Base-by-base conservation (phyloP, 371 early-diverging fungal genomes). In the Batkoa obscura region DNA sequence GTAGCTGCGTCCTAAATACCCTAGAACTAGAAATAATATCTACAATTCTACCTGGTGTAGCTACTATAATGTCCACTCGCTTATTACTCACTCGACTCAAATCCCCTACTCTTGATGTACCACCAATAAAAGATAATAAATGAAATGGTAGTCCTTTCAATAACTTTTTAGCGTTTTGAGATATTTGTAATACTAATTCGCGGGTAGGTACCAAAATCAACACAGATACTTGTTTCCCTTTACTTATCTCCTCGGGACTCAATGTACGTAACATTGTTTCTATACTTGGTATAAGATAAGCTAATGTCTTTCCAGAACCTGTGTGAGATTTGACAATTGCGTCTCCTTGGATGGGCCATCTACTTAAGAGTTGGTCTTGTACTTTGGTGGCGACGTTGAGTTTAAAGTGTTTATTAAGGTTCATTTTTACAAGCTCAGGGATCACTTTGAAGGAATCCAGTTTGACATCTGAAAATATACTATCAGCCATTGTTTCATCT, bases 281-380 rank as follows among this genome's bases (percentile, higher is more conserved):
- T n/a, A 99, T 61, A 4, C 90, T 86, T 2, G 96, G 86, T 36
- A 91, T 71, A 64, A 97, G 68, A 60, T 94, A 97, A 4, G 90
- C 95, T 12, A 93, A 67, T 1, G 95, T 95, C 67, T 96, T 96
- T 43, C 99, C 99, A 0, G 93, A 94, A 60, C 99, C 99, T 5
- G 99, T 99, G 68, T 94, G 94, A 12, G 99, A 97, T 62, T 84
- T 81, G 56, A 88, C 80, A 72, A 86, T 75, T 62, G 91, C 71
- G 60, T 94, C 90, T 2, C 63, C 60, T 13, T 72, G 66, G 31
- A 81, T 78, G 4, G 94, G 94, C 17, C 88, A 55, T 34, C 70
- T 61, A 2, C 74, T 69, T 39, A 90, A 66, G 2, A 94, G 84
- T 48, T 78, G 80, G 35, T 82, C 70, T 63, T 94, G 94, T 2